These are phyloP conservation scores for Xylaria digitata DNA, from an alignment of 2,329 filamentous ascomycete species.

Conservation along the genomic window DNA sequence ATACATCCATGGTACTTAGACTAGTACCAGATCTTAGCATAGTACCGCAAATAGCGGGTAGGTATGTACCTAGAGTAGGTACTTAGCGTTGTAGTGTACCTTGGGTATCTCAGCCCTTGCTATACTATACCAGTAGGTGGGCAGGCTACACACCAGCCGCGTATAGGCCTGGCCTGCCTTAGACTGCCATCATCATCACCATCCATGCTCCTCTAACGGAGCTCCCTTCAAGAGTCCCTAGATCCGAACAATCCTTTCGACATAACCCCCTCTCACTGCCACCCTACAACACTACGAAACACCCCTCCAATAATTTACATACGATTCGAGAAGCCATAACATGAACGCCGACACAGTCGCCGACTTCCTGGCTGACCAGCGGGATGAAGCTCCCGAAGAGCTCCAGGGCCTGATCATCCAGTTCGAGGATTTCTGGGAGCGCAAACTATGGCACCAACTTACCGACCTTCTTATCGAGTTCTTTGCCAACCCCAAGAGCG, in stretches of 20 bases:
- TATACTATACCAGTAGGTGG: slow-evolving; percentile 10
- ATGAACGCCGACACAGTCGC: slow-evolving; percentile 92
- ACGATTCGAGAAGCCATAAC: slow-evolving; percentile 35
- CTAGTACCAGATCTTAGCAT: neutral
- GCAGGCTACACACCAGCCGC: slow-evolving; percentile 59
- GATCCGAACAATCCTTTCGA: slow-evolving; percentile 30
- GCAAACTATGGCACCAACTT: slow-evolving; percentile 98
- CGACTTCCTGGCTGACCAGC: slow-evolving; percentile 91
- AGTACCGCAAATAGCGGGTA: slow-evolving; percentile 29
- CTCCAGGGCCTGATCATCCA: slow-evolving; percentile 88
- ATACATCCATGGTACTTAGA: neutral
- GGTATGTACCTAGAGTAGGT: no score
- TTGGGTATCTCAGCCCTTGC: slow-evolving; percentile 5
- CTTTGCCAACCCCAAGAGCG: slow-evolving; percentile 85
- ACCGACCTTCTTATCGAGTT: slow-evolving; percentile 89
- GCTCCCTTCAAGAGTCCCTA: slow-evolving; percentile 31
- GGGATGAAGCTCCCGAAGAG: slow-evolving; percentile 86
- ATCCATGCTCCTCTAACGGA: slow-evolving; percentile 30
- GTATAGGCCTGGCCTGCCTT: slow-evolving; percentile 43
- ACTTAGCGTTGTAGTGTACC: slow-evolving; percentile 25
- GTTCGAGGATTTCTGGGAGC: slow-evolving; percentile 98
- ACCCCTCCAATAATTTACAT: neutral
- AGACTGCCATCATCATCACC: slow-evolving; percentile 24
- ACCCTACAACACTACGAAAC: neutral
- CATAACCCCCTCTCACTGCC: slow-evolving; percentile 22